Evolutionary conservation across 2,329 filamentous ascomycete genomes (phyloP), one percentile per base, ranked within the genome.

Genomic region (Colletotrichum somersetense): DNA sequence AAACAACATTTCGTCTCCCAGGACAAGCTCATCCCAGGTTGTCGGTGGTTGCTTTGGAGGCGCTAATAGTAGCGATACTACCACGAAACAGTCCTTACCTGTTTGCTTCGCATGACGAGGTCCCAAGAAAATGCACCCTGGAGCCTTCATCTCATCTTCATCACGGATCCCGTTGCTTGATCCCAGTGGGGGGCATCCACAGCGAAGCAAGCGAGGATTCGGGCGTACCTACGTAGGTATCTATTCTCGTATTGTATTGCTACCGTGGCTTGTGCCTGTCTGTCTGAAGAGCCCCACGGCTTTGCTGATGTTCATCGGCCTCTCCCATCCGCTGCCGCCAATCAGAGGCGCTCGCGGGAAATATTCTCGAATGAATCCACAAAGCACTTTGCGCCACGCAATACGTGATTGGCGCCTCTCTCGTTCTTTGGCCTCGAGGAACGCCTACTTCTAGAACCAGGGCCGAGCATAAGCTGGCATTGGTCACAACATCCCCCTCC

Each of bases 81-180:
- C 30, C 30, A 30, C 30, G 30, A 30, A 30, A 30, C 30, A 30
- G 30, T 30, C 30, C 30, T 11, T 38, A 11, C 8, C 11, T 38
- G 44, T 46, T 6, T 48, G 50, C 20, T 20, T 57, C 30, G 56
- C 52, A 64, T 62, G 55, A 62, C 10, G 38, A 35, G 30, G n/a
- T 62, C 48, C 44, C 68, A 63, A 58, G 58, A 65, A 63, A 58
- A 23, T 53, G 58, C 52, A 48, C 46, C 44, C 42, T 62, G 58
- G 38, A 63, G 64, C 40, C 66, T 71, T 62, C 46, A 52, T 66
- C 58, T 40, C n/a, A 48, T 61, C 38, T 46, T 71, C 56, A 58
- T 67, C 62, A 62, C 71, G 67, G 67, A 71, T 71, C 67, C 53
- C 53, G 67, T 71, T 73, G 62, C 71, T 73, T 44, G 71, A 73